Evolutionary conservation across 176 grass and related monocot species (phyloP).

Genomic region (Oryza glumipatula): DNA sequence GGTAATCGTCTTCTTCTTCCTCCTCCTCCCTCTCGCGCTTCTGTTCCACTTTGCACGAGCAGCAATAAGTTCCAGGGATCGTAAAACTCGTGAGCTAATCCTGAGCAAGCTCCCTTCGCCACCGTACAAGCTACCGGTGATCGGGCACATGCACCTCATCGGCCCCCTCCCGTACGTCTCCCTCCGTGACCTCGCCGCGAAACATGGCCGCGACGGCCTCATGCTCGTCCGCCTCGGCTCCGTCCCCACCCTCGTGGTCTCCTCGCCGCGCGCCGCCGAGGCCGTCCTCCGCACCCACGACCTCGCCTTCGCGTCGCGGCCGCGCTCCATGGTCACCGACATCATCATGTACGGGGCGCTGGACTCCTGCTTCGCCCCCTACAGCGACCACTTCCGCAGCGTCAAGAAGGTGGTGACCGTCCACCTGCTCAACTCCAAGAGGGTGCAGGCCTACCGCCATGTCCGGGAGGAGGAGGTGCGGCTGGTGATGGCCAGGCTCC

Average conservation of each 20-base stretch:
- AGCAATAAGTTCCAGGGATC: too few species aligned
- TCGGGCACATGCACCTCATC: conserved; percentile 44
- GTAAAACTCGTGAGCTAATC: too few species aligned
- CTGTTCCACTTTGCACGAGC: too few species aligned
- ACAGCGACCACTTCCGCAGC: conserved; percentile 39
- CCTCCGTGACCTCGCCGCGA: conserved; percentile 21
- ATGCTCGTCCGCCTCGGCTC: conserved; percentile 48
- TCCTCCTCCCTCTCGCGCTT: too few species aligned
- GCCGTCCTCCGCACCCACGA: conserved; percentile 46
- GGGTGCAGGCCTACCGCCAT: neutral
- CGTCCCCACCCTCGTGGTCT: conserved; percentile 38
- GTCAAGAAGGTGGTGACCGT: conserved; percentile 25
- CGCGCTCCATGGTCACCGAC: neutral
- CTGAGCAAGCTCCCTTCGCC: conserved; percentile 35
- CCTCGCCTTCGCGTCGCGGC: conserved; percentile 50
- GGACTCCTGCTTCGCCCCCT: conserved; percentile 36
- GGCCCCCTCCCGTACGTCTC: conserved; percentile 29
- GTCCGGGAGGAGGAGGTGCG: conserved; percentile 12
- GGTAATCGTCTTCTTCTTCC: too few species aligned
- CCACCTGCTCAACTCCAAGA: conserved; percentile 29
- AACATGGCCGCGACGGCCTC: conserved; percentile 22
- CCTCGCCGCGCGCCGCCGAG: conserved; percentile 35
- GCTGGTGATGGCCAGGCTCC: neutral
- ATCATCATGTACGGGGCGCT: conserved; percentile 28
- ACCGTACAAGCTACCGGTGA: conserved; percentile 32